Evolutionary conservation across 2,329 filamentous ascomycete species (phyloP).

Genomic region (Graphium sp.): DNA sequence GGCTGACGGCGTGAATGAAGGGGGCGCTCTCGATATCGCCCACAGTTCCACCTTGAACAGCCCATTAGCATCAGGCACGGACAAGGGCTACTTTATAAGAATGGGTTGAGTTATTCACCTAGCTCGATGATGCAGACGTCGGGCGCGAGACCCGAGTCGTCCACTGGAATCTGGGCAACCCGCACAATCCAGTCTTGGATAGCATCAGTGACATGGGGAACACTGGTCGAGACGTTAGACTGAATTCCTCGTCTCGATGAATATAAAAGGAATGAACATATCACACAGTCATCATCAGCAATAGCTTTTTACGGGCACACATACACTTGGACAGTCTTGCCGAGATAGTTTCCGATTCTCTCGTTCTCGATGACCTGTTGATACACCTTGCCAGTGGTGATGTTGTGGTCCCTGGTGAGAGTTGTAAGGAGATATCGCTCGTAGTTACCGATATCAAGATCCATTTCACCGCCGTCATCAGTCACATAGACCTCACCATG

Average conservation of each 20-base stretch:
- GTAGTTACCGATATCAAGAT: constrained; percentile 41
- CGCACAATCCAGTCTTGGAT: constrained; percentile 88
- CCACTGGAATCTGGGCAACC: constrained; percentile 71
- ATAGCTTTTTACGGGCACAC: constrained; percentile 4
- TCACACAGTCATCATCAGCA: not conserved
- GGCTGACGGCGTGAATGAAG: constrained; percentile 73
- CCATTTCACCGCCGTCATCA: constrained; percentile 55
- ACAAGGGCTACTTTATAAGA: not conserved
- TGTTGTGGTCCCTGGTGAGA: constrained; percentile 77
- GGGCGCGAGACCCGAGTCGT: constrained; percentile 65
- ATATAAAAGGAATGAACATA: no score
- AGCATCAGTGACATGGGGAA: constrained; percentile 80
- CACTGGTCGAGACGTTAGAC: constrained; percentile 18
- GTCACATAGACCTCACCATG: constrained; percentile 86
- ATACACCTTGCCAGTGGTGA: constrained; percentile 96
- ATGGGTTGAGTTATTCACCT: constrained; percentile 7
- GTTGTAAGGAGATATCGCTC: constrained; percentile 47
- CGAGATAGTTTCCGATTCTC: constrained; percentile 59
- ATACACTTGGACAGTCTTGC: constrained; percentile 66
- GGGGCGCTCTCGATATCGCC: constrained; percentile 76
- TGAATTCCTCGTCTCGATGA: constrained; percentile 3
- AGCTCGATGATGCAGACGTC: constrained; percentile 79
- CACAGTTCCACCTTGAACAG: constrained; percentile 37
- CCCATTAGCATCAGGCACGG: not conserved
- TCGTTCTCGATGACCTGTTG: constrained; percentile 66